Evolutionary conservation across 768 basidiomycete genomes (phyloP).

Genomic region (Leccinum longicurvipes): DNA sequence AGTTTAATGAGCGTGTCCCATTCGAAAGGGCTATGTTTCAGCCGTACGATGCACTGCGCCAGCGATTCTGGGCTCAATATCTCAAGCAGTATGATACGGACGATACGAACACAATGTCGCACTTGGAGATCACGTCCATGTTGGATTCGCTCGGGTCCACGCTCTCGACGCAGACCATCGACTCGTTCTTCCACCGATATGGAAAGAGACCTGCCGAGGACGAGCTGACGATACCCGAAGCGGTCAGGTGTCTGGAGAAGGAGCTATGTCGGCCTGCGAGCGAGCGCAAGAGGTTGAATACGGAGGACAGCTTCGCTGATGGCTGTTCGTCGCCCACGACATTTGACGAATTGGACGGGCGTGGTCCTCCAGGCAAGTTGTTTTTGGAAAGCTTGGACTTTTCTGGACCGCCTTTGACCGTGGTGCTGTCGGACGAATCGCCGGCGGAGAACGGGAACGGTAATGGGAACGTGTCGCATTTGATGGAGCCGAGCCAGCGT

Average conservation of each 20-base stretch:
- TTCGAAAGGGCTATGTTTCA: conserved; percentile 81
- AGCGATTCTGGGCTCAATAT: conserved; percentile 88
- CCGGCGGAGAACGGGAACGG: conserved; percentile 17
- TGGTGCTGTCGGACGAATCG: conserved; percentile 29
- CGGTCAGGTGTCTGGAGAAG: conserved; percentile 79
- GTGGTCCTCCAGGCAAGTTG: conserved; percentile 35
- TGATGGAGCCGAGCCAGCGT: conserved; percentile 48
- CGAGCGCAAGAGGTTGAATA: conserved; percentile 67
- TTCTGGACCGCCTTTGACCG: conserved; percentile 46
- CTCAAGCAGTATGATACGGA: conserved; percentile 89
- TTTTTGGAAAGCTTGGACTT: conserved; percentile 60
- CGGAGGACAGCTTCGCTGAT: conserved; percentile 41
- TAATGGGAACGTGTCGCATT: not conserved
- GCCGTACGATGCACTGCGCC: conserved; percentile 88
- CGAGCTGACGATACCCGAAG: conserved; percentile 75
- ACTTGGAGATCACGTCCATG: conserved; percentile 89
- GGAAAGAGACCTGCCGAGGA: conserved; percentile 62
- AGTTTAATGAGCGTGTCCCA: not conserved
- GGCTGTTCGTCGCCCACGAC: conserved; percentile 57
- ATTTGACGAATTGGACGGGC: conserved; percentile 30
- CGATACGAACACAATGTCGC: conserved; percentile 69
- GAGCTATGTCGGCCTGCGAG: conserved; percentile 71
- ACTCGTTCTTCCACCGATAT: conserved; percentile 74
- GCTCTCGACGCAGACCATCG: conserved; percentile 71
- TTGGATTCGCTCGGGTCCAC: conserved; percentile 97